These are phyloP conservation scores for Tephrocybe sp. DNA, from an alignment of 768 basidiomycete species.

Conservation along the genomic window DNA sequence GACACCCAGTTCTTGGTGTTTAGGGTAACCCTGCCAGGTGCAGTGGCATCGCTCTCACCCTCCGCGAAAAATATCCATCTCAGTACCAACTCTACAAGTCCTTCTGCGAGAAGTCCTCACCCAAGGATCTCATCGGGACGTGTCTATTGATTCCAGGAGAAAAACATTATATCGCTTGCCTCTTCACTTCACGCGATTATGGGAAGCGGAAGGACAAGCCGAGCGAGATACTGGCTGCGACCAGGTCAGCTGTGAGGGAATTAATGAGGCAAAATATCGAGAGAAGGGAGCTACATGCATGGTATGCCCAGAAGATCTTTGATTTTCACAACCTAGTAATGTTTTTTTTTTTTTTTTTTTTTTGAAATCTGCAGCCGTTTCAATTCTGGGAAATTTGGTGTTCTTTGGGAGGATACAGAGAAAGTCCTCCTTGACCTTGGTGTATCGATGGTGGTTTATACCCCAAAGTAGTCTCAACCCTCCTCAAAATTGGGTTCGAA, in stretches of 20 bases:
- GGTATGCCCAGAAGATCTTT: slow-evolving; percentile 25
- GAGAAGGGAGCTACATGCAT: slow-evolving; percentile 35
- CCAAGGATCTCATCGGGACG: slow-evolving; percentile 28
- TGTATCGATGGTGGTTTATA: slow-evolving; percentile 35
- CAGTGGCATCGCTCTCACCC: slow-evolving; percentile 35
- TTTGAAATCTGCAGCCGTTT: too few relatives aligned
- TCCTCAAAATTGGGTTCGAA: too few relatives aligned
- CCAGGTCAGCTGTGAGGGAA: slow-evolving; percentile 31
- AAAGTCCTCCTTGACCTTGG: slow-evolving; percentile 31
- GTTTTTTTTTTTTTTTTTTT: too few relatives aligned
- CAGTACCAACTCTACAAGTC: slow-evolving; percentile 34
- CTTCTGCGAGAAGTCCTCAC: slow-evolving; percentile 25
- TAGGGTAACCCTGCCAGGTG: slow-evolving; percentile 54
- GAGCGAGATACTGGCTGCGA: slow-evolving; percentile 35
- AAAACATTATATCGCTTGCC: slow-evolving; percentile 36
- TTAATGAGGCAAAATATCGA: slow-evolving; percentile 32
- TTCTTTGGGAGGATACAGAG: slow-evolving; percentile 39
- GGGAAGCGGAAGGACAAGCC: slow-evolving; percentile 37
- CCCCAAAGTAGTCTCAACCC: too few relatives aligned
- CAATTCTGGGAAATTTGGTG: slow-evolving; percentile 45
- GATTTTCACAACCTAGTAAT: not conserved
- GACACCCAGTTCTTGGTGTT: slow-evolving; percentile 67
- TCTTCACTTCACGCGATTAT: slow-evolving; percentile 41
- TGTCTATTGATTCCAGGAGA: slow-evolving; percentile 37
- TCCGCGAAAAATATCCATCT: slow-evolving; percentile 32